A percentile compares a stretch with the other conserved stretches of the same genome.
Conservation (phyloP, 257 asterid genomes). For the Nicotiana otophora region DNA sequence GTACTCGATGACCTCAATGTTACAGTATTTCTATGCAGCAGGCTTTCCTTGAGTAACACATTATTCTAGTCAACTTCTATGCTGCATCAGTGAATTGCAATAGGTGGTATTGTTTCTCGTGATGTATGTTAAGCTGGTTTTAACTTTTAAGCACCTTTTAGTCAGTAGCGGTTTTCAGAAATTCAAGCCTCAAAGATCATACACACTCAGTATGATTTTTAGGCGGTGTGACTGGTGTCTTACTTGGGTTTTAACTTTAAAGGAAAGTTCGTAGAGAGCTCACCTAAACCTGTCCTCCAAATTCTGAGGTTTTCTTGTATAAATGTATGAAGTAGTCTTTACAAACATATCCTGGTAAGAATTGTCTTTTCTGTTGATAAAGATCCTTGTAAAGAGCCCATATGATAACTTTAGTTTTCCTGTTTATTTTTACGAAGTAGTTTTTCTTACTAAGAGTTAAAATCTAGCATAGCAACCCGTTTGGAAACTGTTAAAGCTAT, state of each 20-base stretch:
- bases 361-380: background rate
- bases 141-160: too few species aligned
- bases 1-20: too few species aligned
- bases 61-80: too few species aligned
- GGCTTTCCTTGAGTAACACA: too few species aligned
- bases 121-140: too few species aligned
- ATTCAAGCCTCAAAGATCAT: background rate
- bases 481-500: background rate
- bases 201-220: background rate
- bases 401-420: too few species aligned
- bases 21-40: too few species aligned
- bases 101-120: too few species aligned
- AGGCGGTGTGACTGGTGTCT: background rate
- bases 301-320: background rate
- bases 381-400: background rate
- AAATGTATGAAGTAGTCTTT: background rate
- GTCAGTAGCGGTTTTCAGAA: too few species aligned
- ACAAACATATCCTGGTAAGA: background rate
- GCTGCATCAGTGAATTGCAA: too few species aligned
- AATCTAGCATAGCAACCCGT: background rate
- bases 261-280: background rate
- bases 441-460: background rate
- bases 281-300: background rate
- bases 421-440: background rate
- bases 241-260: background rate